Base-by-base conservation (phyloP, 345 rosid species). In the Linum trigynum region DNA sequence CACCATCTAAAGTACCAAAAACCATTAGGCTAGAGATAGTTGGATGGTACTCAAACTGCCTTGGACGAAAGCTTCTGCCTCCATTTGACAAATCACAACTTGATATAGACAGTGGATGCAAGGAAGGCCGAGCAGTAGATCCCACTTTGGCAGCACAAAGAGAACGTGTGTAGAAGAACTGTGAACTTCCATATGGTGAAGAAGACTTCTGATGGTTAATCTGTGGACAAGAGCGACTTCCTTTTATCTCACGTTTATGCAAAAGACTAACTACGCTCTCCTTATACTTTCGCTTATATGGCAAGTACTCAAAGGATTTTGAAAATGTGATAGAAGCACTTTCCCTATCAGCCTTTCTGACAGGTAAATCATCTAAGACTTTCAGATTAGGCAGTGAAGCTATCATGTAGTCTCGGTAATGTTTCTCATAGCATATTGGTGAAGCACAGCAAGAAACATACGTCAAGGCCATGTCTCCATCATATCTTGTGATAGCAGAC, bases 1-100 rank as follows among this genome's bases (percentile, higher is more conserved):
- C 97, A 43, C 98, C 98, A 67, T 92, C 97, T 70, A 92, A 76
- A 72, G 98, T 92, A 63, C 97, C 97, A 78, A 83, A 85, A 39
- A 86, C 97, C 91, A 92, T 84, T 55, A 92, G 70, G 74, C 86
- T 76, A 65, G 88, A 77, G 74, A 83, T 69, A 63, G 90, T 70
- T 14, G 97, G 97, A 80, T 92, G 94, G 79, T 92, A 92, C 75
- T 92, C 98, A 73, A 92, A 90, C 72, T 92, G 98, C 82, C 98
- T 85, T 5, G 97, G 98, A 72, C 96, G 83, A 63, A 86, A 80
- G 70, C 68, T 78, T 75, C 61, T 67, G 58, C 55, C 75, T 73
- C 77, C 84, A 72, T 75, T 74, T 48, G 81, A 83, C 38, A 57
- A 67, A 65, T 77, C 70, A 39, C 69, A 68, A 65, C 82, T 72